Base-by-base conservation (phyloP, 2,329 filamentous ascomycete genomes). In the Fusarium torulosum region DNA sequence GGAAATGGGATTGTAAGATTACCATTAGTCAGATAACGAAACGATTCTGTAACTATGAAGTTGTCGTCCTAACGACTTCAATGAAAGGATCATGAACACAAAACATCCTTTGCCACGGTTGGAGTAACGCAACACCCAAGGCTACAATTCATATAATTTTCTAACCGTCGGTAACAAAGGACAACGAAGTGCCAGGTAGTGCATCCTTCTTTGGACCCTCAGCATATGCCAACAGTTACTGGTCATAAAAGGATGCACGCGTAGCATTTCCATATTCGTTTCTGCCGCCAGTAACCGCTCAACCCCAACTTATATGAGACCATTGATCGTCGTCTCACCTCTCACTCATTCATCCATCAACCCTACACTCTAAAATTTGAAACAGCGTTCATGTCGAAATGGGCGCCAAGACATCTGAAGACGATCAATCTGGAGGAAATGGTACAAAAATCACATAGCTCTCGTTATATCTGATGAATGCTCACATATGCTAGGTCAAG, bases 371-470 rank as follows among this genome's bases (percentile, higher is more conserved):
- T 40, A 15, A 9, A 41, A 61, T 40, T 40, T 47, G 21, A 66
- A 65, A n/a, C 31, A 60, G 53, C 50, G 56, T 69, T 70, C 63
- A 75, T 75, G 73, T 72, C 70, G 73, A 66, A 56, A 81, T 81
- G 79, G 80, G 79, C 55, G 78, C 79, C 44, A 80, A 80, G 69
- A 79, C 75, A 59, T 74, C 72, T 33, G 77, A 80, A 73, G 71
- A 80, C 47, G 74, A 81, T 43, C 66, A 63, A 51, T 77, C 71
- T 23, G 67, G 69, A 46, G 66, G 72, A 53, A 67, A 78, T 69
- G 74, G 79, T 80, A 76, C 25, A 45, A 5, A 14, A 19, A 44
- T 23, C n/a, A 8, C 21, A 33, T 19, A 37, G 15, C 19, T 25
- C 11, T 35, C 15, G 37, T 4, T 11, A 14, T 29, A 4, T 15